Evolutionary conservation across 2,329 filamentous ascomycete species (phyloP).

Genomic region (Colletotrichum somersetense): DNA sequence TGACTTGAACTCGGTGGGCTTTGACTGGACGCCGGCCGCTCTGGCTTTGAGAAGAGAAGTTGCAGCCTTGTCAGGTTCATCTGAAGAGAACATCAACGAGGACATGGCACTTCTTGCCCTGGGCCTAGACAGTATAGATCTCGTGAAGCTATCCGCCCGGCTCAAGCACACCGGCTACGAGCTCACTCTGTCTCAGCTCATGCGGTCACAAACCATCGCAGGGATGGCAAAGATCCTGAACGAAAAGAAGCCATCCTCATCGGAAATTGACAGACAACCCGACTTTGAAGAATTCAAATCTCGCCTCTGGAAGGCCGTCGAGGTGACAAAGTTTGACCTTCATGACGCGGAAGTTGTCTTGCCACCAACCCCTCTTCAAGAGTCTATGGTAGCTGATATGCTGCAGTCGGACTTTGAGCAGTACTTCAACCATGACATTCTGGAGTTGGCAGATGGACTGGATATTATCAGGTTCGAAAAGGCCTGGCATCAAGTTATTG

Average conservation of each 20-base stretch:
- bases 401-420: conserved; percentile 76
- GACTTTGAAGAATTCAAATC: conserved; percentile 44
- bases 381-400: conserved; percentile 89
- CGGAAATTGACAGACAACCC: conserved; percentile 43
- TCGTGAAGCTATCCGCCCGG: conserved; percentile 83
- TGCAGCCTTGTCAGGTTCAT: conserved; percentile 69
- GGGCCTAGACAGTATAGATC: conserved; percentile 92
- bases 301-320: conserved; percentile 56
- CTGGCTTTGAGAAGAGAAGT: conserved; percentile 71
- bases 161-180: conserved; percentile 71
- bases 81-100: conserved; percentile 64
- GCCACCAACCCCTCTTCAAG: conserved; percentile 86
- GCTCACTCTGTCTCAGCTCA: conserved; percentile 80
- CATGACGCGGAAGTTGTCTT: conserved; percentile 69
- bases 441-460: conserved; percentile 68
- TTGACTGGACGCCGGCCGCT: conserved; percentile 71
- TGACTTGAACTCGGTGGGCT: conserved; percentile 46
- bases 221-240: conserved; percentile 62
- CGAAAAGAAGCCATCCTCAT: not conserved
- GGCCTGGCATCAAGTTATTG: conserved; percentile 74
- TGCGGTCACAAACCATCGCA: conserved; percentile 77
- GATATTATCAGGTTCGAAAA: conserved; percentile 67
- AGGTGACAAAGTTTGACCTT: conserved; percentile 50
- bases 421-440: conserved; percentile 89
- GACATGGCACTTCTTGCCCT: conserved; percentile 80